Evolutionary conservation across 257 asterid species (phyloP), one percentile per base, ranked within the genome.

Genomic region (Nicotiana benthamiana): DNA sequence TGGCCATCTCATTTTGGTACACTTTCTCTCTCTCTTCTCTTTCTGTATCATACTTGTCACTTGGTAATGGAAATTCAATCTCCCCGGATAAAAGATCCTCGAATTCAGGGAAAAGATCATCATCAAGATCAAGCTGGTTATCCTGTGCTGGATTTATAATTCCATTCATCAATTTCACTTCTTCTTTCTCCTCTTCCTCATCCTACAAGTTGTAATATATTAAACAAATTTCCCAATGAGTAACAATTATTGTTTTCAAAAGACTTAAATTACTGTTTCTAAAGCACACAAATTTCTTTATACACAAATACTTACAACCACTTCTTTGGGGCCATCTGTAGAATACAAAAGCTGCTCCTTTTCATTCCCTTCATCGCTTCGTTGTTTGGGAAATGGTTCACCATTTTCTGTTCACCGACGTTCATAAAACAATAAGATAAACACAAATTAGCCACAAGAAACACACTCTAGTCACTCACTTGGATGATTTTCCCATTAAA

Each of bases 131-230:
- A 11, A 89, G 83, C 56, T 88, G 74, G 67, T 64, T 83, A 28
- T 84, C 85, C 68, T 82, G 70, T 67, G 91, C 77, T 12, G 96
- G 88, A 83, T 91, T 91, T 78, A 91, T 89, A 56, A 93, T 83
- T 84, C 93, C 89, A 80, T 82, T 92, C 36, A 93, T 92, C 54
- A 91, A 79, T 83, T 96, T 96, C 83, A 92, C 98, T 83, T 93
- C 99, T 89, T 95, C 98, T 84, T 93, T 89, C 82, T 92, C 97
- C 81, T 91, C 97, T 85, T 92, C 94, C 86, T 75, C 90, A 9
- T 72, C 86, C 97, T 91, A 24, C 40, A 74, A 26, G 2, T 48
- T 20, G 4, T 30, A 43, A 74, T 24, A 74, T 22, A 46, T 40
- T 12, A 40, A 6, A 72, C 15, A 52, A 72, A 56, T 7, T 28